phyloP scores from a whole-genome alignment of 2,329 filamentous ascomycete genomes.

The Scedosporium dehoogii region DNA sequence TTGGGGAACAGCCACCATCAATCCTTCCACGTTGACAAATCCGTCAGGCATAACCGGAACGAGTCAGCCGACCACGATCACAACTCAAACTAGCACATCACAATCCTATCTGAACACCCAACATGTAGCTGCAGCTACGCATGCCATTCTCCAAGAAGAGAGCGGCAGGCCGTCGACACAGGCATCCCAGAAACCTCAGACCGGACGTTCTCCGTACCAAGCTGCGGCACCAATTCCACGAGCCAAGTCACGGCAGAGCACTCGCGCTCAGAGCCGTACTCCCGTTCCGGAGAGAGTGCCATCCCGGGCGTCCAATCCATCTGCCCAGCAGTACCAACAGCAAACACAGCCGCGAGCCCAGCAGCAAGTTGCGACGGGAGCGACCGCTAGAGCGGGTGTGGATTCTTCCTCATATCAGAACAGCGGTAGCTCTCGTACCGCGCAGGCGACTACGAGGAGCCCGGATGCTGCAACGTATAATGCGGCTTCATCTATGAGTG shows the following conservation, averaged over 20 bases:
- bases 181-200: neutral
- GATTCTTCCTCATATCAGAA: neutral
- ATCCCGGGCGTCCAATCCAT: constrained; percentile 8
- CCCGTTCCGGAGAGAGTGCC: constrained; percentile 11
- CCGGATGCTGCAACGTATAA: constrained; percentile 1
- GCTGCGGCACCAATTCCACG: constrained; percentile 12
- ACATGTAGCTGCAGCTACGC: neutral
- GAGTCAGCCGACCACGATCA: neutral
- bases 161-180: neutral
- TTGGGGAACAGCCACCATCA: neutral
- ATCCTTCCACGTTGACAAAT: neutral
- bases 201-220: constrained; percentile 19
- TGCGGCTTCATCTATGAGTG: neutral
- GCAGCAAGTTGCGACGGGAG: neutral
- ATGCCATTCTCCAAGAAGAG: neutral
- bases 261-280: constrained; percentile 21
- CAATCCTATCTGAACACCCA: neutral
- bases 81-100: neutral
- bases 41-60: too few relatives aligned
- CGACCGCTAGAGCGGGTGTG: neutral
- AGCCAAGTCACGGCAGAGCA: constrained; percentile 23
- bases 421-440: neutral
- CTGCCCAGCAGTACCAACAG: constrained; percentile 2
- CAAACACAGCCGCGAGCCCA: neutral
- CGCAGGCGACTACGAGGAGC: neutral